These are phyloP conservation scores for Fusarium sambucinum DNA, from an alignment of 2,329 filamentous ascomycete species.

Conservation along the genomic window DNA sequence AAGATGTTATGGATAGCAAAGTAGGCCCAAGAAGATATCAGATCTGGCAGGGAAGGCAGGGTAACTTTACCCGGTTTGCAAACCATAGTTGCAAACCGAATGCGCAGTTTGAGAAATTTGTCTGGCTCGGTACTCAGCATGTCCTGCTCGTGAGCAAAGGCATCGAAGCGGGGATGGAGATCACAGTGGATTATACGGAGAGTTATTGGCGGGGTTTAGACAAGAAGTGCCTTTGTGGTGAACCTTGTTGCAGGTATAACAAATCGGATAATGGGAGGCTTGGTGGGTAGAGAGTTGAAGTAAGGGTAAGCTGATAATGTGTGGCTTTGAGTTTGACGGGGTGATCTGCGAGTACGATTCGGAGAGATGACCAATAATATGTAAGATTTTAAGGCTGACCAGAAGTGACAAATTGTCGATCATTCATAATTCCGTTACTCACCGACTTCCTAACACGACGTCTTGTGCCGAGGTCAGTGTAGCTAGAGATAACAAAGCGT, in stretches of 20 bases:
- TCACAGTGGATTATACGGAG: conserved; percentile 2
- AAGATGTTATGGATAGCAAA: conserved; percentile 2
- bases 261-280: not conserved
- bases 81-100: conserved; percentile 7
- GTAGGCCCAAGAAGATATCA: not conserved
- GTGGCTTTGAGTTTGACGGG: not conserved
- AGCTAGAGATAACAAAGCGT: not conserved
- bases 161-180: conserved; percentile 1
- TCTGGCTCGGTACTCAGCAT: not conserved
- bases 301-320: not conserved
- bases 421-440: too few species aligned
- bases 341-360: not conserved
- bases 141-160: conserved; percentile 4
- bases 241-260: conserved; percentile 8
- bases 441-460: not conserved
- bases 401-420: not conserved
- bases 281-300: not conserved
- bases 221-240: conserved; percentile 1
- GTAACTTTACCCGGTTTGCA: not conserved
- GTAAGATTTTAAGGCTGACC: not conserved
- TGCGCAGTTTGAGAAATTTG: conserved; percentile 3
- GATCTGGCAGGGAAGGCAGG: not conserved
- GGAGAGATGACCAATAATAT: not conserved
- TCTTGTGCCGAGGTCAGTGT: not conserved
- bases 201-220: conserved; percentile 3